Conservation (phyloP, 768 basidiomycete species). For the Termitomyces bulborhizus region DNA sequence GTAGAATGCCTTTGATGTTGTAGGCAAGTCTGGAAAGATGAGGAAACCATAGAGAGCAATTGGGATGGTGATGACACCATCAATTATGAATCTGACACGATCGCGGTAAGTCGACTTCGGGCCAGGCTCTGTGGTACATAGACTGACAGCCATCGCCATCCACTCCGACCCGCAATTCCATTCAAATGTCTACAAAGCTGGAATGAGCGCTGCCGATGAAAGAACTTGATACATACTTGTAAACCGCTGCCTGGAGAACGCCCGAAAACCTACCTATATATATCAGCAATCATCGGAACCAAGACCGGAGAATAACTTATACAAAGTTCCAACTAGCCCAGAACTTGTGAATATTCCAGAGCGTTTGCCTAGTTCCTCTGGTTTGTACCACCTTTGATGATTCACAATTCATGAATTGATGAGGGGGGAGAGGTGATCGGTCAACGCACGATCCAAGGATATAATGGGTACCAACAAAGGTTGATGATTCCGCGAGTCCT, state of each 20-base stretch:
- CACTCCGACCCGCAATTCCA: conserved; percentile 46
- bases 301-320: conserved; percentile 11
- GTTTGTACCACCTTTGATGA: conserved; percentile 56
- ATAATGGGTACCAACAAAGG: conserved; percentile 72
- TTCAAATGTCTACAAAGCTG: conserved; percentile 40
- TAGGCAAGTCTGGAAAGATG: conserved; percentile 67
- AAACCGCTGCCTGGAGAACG: conserved; percentile 57
- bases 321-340: conserved; percentile 58
- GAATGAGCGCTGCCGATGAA: neutral
- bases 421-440: neutral
- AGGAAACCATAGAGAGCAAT: conserved; percentile 69
- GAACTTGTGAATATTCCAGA: conserved; percentile 68
- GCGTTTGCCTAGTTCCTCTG: conserved; percentile 63
- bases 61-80: conserved; percentile 65
- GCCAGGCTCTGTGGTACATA: neutral
- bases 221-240: conserved; percentile 31
- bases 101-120: conserved; percentile 1
- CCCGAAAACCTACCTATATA: conserved; percentile 48
- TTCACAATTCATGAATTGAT: neutral
- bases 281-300: neutral
- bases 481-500: conserved; percentile 68
- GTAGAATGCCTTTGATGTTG: conserved; percentile 59
- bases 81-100: conserved; percentile 50
- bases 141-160: conserved; percentile 63
- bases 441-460: conserved; percentile 60